Evolutionary conservation across 1,284 basidiomycete species (phyloP), one percentile per base, ranked within the genome.

Genomic region (Marasmius fiardii): DNA sequence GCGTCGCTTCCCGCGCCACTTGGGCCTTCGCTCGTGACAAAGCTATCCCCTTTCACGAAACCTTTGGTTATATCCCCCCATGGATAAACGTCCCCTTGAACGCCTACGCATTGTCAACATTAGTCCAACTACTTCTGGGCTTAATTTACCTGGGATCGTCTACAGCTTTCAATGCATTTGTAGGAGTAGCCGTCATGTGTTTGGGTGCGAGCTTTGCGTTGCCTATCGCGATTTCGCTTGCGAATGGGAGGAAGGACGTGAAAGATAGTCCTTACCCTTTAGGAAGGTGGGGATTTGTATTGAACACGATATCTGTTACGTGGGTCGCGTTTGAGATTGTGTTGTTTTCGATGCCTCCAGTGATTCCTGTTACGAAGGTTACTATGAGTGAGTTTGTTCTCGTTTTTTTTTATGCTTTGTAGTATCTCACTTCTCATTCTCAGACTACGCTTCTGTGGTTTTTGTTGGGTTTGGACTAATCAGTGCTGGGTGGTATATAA

Each of bases 11-110:
- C 1, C 78, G 88, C 21, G 82, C 86, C 64, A 82, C 81, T 1
- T 85, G 83, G 72, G 80, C 82, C 26, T 89, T 90, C 60, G 86
- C 87, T 0, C 76, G 86, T 1, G 88, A 90, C 68, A 72, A 75
- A 52, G 86, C 84, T 5, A 76, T 89, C 14, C 85, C 84, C 1
- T 80, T 85, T 62, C 77, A 80, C 24, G 11, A 20, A 6, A 41
- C 39, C 16, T 41, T 41, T 16, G 8, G 11, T 16, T 20, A 41
- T n/a, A 41, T 41, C 8, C 14, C 39, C 20, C 39, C 80, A 61
- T 56, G 57, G 48, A 39, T 61, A 1, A 77, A 78, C 54, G 77
- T 85, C 2, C 82, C 82, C 0, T 67, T 82, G 41, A 80, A 81
- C 51, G 81, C 85, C 0, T 78, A 89, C 54, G 64, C 85, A 1